These are phyloP conservation scores for Wickerhamiella parazyma DNA, from an alignment of 805 yeast species.

Conservation along the genomic window DNA sequence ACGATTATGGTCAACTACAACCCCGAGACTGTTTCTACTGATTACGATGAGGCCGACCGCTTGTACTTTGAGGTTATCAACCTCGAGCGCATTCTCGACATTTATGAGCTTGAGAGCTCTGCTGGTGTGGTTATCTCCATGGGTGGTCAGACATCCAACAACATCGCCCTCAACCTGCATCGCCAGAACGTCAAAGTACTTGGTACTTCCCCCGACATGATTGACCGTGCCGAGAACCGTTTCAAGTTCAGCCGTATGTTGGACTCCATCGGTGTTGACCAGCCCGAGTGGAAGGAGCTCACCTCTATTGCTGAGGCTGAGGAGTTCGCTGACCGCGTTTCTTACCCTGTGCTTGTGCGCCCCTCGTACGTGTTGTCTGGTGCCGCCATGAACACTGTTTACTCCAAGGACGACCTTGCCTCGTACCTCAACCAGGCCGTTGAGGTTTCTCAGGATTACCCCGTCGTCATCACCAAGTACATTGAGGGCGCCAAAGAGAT, in stretches of 20 bases:
- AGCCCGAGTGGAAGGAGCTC: conserved; percentile 98
- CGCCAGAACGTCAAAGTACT: conserved; percentile 89
- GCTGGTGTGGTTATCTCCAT: conserved; percentile 87
- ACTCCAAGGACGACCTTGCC: conserved; percentile 76
- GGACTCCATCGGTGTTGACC: conserved; percentile 93
- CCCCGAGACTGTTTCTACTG: conserved; percentile 98
- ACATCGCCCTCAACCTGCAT: conserved; percentile 83
- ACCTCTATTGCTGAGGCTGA: conserved; percentile 90
- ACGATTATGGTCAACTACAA: conserved; percentile 96
- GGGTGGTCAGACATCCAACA: conserved; percentile 99
- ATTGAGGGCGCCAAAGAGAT: conserved; percentile 95
- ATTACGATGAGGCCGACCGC: conserved; percentile 95
- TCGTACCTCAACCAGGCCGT: conserved; percentile 86
- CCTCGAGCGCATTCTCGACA: conserved; percentile 86
- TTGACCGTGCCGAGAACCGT: conserved; percentile 95
- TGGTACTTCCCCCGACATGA: conserved; percentile 97
- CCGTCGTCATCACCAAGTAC: conserved; percentile 93
- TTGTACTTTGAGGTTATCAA: conserved; percentile 91
- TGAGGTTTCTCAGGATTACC: conserved; percentile 94
- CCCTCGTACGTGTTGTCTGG: conserved; percentile 96
- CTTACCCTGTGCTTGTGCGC: conserved; percentile 91
- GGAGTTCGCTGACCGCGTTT: conserved; percentile 74
- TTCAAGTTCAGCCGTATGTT: conserved; percentile 95
- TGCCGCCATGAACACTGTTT: conserved; percentile 98
- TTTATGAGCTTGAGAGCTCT: conserved; percentile 81